A percentile compares a stretch with the other conserved stretches of the same genome.
Conservation (phyloP, 306 rosid species). For the Astragalus glycyphyllos region DNA sequence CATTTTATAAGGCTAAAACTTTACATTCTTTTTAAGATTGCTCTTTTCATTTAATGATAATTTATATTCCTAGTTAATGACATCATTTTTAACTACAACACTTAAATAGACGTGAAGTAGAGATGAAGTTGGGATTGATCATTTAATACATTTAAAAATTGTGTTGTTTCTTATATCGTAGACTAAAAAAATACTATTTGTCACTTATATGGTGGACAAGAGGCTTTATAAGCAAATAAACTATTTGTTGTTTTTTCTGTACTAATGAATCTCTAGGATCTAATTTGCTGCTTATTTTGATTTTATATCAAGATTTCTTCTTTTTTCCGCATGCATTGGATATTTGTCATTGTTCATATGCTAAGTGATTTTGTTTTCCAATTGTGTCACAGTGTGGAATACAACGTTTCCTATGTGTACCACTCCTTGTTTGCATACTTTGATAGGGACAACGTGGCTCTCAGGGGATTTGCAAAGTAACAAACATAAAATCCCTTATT, state of each 20-base stretch:
- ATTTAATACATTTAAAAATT: no score
- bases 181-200: no score
- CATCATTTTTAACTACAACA: no score
- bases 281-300: not conserved
- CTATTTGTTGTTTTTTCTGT: not conserved
- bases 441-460: slow-evolving; percentile 67
- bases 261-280: slow-evolving; percentile 21
- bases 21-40: no score
- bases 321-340: not conserved
- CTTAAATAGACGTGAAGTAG: no score
- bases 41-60: no score
- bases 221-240: slow-evolving; percentile 15
- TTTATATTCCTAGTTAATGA: no score
- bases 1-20: no score
- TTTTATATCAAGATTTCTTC: not conserved
- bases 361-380: slow-evolving; percentile 17
- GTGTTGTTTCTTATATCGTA: no score
- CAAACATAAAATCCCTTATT: not conserved
- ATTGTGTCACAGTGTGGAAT: slow-evolving; percentile 57
- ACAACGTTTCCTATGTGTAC: slow-evolving; percentile 67
- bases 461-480: slow-evolving; percentile 66
- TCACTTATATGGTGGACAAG: no score
- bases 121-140: no score
- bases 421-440: slow-evolving; percentile 70
- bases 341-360: not conserved